Evolutionary conservation across 139 green algal genomes (phyloP), one percentile per base, ranked within the genome.

Genomic region (Tetradesmus obliquus): DNA sequence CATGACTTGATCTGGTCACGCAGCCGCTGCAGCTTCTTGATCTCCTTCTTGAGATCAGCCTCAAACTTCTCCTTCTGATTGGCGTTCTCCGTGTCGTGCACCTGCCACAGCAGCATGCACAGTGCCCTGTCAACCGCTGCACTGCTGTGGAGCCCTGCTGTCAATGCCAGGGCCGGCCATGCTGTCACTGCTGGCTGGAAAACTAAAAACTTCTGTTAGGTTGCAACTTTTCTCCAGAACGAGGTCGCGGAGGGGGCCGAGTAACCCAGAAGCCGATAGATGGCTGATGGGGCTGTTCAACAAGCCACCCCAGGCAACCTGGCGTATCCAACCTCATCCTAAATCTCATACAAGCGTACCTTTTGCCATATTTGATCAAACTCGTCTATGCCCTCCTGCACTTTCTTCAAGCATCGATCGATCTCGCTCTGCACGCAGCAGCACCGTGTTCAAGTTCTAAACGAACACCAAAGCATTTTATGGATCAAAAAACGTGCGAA

Each of bases 1-100:
- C 98, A 99, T 97, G 96, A 97, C 91, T 99, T 99, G 84, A 99
- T 99, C 91, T 99, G 97, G 93, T 99, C 98, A 9, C 98, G 93
- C 88, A 98, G 97, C n/a, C 97, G 94, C 95, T 99, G 98, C 55
- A 99, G 96, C 95, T 99, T 99, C 94, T 99, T 99, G 32, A 99
- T 99, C 93, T 99, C 98, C 89, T 99, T 99, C 95, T 99, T 99
- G 32, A 99, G 92, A 80, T 99, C 98, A 17, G 95, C 96, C 90
- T 99, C 98, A 72, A 98, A 97, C 95, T 99, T 99, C 85, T 99
- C 98, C 87, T 97, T 98, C 88, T 98, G 96, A 88, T 98, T 98
- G 45, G 89, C 83, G 89, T 98, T 99, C 24, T 99, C 98, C 7
- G 95, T 97, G 66, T 98, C 97, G 80, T 99, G 96, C 55, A 99